Evolutionary conservation across 2,329 filamentous ascomycete species (phyloP), one percentile per base, ranked within the genome.

Genomic region (Cercospora nicotianae): DNA sequence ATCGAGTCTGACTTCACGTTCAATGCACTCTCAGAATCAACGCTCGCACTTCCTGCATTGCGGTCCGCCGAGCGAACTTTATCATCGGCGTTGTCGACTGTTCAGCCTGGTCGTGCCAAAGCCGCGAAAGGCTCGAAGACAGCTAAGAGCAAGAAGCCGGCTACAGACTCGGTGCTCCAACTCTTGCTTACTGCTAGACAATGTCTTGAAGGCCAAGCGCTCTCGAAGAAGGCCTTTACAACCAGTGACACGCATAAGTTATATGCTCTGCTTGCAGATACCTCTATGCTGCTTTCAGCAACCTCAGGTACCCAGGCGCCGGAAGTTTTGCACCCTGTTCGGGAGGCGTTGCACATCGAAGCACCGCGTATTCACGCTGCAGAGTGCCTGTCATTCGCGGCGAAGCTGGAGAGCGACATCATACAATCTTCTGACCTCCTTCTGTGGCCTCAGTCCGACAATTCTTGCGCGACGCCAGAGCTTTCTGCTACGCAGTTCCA

Each of bases 41-140:
- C 93, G 0, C 89, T 97, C 28, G 96, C 93, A 0, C 90, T 94
- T 68, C 93, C 94, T 1, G 89, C 92, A 0, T 83, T 94, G 3
- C 70, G 66, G 13, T 13, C 33, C 12, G 4, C 55, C 6, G 57
- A 64, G 5, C 12, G 55, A 58, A 66, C 42, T 45, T 60, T 48
- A 20, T 63, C 64, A 12, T n/a, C 51, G 4, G 20, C 57, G 36
- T 13, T 18, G n/a, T 26, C 42, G 18, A 31, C 48, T 28, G 18
- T n/a, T 12, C 36, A 62, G 33, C n/a, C 61, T 9, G 39, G 39
- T 3, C 12, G 39, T 12, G 68, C 53, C 26, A 57, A 58, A 8
- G 26, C 20, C 18, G 13, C 33, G n/a, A 70, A 69, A 20, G 28
- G 23, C 26, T n/a, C 39, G 16, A 65, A 57, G 39, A 12, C 55